A percentile compares a stretch with the other conserved stretches of the same genome.
These are phyloP conservation scores for Rhodofomes roseus DNA, from an alignment of 1,284 basidiomycete genomes.

Conservation along the genomic window DNA sequence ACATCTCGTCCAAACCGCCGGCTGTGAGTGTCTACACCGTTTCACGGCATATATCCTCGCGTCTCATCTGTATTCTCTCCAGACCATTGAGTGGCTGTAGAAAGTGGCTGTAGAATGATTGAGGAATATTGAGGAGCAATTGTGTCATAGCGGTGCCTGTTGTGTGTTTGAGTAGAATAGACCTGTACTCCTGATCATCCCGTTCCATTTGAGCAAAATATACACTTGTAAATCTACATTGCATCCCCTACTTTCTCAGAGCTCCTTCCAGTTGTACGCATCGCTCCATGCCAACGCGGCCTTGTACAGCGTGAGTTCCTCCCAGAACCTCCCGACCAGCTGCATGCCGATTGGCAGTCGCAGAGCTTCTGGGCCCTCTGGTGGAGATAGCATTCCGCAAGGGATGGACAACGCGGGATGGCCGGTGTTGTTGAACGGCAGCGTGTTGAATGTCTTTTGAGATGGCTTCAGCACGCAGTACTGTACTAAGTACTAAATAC, in stretches of 20 bases:
- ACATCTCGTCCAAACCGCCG: slow-evolving; percentile 97
- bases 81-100: slow-evolving; percentile 30
- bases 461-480: neutral
- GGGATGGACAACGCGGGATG: slow-evolving; percentile 32
- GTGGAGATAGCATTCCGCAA: slow-evolving; percentile 28
- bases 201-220: neutral
- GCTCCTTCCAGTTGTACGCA: slow-evolving; percentile 26
- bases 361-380: slow-evolving; percentile 24
- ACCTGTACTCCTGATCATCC: neutral
- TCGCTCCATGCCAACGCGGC: slow-evolving; percentile 33
- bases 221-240: neutral
- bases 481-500: neutral
- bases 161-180: neutral
- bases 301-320: slow-evolving; percentile 31
- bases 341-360: slow-evolving; percentile 34
- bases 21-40: slow-evolving; percentile 48
- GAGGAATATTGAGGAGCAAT: slow-evolving; percentile 5
- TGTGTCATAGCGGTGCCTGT: no score
- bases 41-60: no score
- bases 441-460: slow-evolving; percentile 17
- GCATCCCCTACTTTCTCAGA: slow-evolving; percentile 1
- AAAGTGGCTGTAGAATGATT: slow-evolving; percentile 27
- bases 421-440: slow-evolving; percentile 28
- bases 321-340: slow-evolving; percentile 29
- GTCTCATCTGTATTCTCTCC: neutral